Conservation (phyloP, 148 eudicot species). For the Vaccinium vitisidaea region DNA sequence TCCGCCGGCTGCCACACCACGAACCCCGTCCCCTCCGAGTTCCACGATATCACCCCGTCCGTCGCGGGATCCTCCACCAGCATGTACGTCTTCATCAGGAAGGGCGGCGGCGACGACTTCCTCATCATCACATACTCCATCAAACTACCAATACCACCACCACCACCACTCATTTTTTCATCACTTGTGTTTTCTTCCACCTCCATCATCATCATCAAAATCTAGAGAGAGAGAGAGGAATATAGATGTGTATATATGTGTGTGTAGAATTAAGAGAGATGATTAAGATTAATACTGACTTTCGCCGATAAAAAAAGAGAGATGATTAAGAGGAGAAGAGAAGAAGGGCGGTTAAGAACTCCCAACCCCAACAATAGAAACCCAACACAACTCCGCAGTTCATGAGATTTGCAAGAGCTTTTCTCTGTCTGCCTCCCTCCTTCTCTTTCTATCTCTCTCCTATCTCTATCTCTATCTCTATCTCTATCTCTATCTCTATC, state of each 20-base stretch:
- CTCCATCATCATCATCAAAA: background rate
- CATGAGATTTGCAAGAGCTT: constrained; percentile 65
- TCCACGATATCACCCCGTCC: constrained; percentile 77
- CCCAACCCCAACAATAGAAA: constrained; percentile 88
- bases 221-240: background rate
- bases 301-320: background rate
- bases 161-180: background rate
- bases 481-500: constrained; percentile 6
- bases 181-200: background rate
- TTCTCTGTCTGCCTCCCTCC: background rate
- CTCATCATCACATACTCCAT: constrained; percentile 47
- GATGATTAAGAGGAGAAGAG: constrained; percentile 44
- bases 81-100: constrained; percentile 84
- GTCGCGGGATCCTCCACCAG: constrained; percentile 76
- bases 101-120: constrained; percentile 75
- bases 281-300: background rate
- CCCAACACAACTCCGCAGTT: constrained; percentile 75
- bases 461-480: background rate
- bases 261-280: background rate
- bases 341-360: constrained; percentile 87
- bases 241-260: too few relatives aligned
- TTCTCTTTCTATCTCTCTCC: constrained; percentile 7
- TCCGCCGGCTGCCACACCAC: constrained; percentile 98
- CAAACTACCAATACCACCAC: constrained; percentile 2
- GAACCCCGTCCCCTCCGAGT: constrained; percentile 63